These are phyloP conservation scores for Phaseolus lunatus DNA, from an alignment of 306 rosid species.

Conservation along the genomic window DNA sequence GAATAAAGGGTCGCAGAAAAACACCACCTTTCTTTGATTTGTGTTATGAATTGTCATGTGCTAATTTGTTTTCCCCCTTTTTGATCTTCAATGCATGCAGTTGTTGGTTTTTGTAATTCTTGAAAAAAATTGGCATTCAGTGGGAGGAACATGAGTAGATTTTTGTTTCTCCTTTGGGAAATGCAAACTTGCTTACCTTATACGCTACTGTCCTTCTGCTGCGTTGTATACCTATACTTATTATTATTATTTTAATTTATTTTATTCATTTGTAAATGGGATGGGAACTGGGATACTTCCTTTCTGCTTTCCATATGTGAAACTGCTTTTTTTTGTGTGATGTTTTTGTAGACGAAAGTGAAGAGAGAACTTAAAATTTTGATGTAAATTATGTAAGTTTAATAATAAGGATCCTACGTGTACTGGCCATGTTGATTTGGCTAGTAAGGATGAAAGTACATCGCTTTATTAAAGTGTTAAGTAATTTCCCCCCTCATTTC, in stretches of 20 bases:
- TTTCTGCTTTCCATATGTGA: conserved; percentile 20
- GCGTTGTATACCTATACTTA: neutral
- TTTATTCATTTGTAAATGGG: conserved; percentile 1
- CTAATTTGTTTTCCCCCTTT: conserved; percentile 25
- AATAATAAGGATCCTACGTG: neutral
- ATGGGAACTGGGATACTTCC: neutral
- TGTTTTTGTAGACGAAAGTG: conserved; percentile 16
- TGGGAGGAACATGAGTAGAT: neutral
- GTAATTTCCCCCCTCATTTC: neutral
- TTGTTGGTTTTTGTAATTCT: neutral
- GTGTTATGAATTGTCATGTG: neutral
- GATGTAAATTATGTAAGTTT: conserved; percentile 18
- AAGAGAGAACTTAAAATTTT: conserved; percentile 17
- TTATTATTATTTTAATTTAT: neutral
- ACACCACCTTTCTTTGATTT: conserved; percentile 13
- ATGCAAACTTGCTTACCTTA: conserved; percentile 12
- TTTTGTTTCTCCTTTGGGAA: neutral
- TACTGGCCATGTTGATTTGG: conserved; percentile 15
- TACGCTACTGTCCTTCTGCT: conserved; percentile 23
- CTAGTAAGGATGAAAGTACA: neutral
- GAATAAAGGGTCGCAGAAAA: conserved; percentile 14
- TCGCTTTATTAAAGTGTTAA: neutral
- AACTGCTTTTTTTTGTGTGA: neutral
- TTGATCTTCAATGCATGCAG: conserved; percentile 42
- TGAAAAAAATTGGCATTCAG: conserved; percentile 23